Conservation (phyloP, 345 rosid genomes). For the Eucalyptus polyanthemos region DNA sequence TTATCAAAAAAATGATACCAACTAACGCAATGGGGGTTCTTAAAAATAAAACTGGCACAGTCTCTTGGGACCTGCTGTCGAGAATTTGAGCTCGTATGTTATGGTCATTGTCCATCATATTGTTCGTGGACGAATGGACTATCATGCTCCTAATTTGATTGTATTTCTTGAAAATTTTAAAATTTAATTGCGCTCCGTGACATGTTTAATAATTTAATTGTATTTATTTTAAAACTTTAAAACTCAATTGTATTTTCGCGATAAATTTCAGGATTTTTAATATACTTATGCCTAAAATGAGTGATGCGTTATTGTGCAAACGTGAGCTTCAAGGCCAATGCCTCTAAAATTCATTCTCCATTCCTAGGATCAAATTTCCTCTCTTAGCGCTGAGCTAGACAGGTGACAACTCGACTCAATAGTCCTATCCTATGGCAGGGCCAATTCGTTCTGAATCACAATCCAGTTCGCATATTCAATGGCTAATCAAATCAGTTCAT, state of each 20-base stretch:
- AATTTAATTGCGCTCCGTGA: too few species aligned
- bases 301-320: neutral
- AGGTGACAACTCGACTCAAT: neutral
- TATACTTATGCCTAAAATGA: too few species aligned
- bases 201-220: too few species aligned
- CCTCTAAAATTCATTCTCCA: neutral
- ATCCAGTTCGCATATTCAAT: neutral
- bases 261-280: too few species aligned
- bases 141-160: neutral
- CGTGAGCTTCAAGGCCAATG: neutral
- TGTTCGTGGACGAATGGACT: neutral
- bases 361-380: neutral
- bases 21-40: neutral
- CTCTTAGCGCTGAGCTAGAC: neutral
- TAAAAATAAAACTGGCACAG: neutral
- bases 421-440: neutral
- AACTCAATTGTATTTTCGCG: fast-evolving
- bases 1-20: neutral
- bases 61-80: neutral
- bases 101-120: neutral
- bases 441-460: neutral
- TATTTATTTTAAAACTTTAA: too few species aligned
- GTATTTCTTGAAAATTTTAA: too few species aligned
- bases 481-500: neutral
- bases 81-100: neutral